Evolutionary conservation across 371 early-diverging fungal species (phyloP).

Genomic region (Mortierella sp.): DNA sequence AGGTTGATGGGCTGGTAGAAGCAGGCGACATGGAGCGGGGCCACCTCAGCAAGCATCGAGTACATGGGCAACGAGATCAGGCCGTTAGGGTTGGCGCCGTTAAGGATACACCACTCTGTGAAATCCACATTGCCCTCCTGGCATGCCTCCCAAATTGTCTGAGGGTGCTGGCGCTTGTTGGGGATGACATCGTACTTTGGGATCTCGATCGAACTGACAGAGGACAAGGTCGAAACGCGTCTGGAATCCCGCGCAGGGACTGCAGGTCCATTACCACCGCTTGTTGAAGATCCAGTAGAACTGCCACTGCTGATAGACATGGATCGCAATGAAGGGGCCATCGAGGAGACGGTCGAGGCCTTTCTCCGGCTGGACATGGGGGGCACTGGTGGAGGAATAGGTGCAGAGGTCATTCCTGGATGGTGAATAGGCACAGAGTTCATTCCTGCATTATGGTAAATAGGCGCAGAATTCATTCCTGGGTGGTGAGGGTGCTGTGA

Average conservation of each 20-base stretch:
- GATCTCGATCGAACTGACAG: conserved; percentile 39
- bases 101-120: conserved; percentile 40
- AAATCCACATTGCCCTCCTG: conserved; percentile 52
- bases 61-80: conserved; percentile 39
- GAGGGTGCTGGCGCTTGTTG: conserved; percentile 27
- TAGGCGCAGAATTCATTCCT: not conserved
- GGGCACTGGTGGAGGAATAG: conserved; percentile 28
- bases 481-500: not conserved
- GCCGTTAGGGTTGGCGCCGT: conserved; percentile 33
- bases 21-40: conserved; percentile 52
- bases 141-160: conserved; percentile 52
- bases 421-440: not conserved
- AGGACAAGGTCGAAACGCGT: conserved; percentile 48
- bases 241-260: conserved; percentile 50
- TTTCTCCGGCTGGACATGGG: conserved; percentile 47
- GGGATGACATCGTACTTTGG: conserved; percentile 37
- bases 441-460: not conserved
- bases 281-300: conserved; percentile 36
- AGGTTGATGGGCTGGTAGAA: conserved; percentile 50
- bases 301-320: conserved; percentile 58
- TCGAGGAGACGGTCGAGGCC: conserved; percentile 47
- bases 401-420: not conserved
- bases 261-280: conserved; percentile 24
- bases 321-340: conserved; percentile 40
- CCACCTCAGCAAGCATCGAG: conserved; percentile 52